Conservation (phyloP, 2,329 filamentous ascomycete species). For the Neurospora crassa region DNA sequence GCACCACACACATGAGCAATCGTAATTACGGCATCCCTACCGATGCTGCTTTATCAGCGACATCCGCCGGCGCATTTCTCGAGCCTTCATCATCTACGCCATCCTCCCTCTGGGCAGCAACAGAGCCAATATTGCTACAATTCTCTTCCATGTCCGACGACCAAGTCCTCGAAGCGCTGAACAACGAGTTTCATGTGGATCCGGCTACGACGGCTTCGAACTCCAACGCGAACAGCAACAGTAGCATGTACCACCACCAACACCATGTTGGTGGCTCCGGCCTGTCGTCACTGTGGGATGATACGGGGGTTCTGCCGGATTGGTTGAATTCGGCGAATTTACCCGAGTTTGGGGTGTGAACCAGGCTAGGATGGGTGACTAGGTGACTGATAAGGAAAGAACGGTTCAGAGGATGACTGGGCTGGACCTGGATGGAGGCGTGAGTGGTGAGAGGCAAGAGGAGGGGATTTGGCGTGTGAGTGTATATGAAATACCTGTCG, state of each 20-base stretch:
- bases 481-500: background rate
- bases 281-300: conserved; percentile 37
- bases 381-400: background rate
- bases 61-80: conserved; percentile 3
- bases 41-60: background rate
- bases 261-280: background rate
- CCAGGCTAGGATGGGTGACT: too few species aligned
- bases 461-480: background rate
- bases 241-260: conserved; percentile 33
- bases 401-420: background rate
- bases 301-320: conserved; percentile 44
- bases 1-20: background rate
- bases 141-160: conserved; percentile 63
- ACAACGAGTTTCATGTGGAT: conserved; percentile 46
- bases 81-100: conserved; percentile 11
- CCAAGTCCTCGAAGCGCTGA: conserved; percentile 56
- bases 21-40: background rate
- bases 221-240: conserved; percentile 23
- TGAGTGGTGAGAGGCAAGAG: background rate
- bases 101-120: conserved; percentile 26
- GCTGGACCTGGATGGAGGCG: background rate
- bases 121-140: conserved; percentile 38
- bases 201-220: conserved; percentile 19
- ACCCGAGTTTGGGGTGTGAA: conserved; percentile 30
- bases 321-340: conserved; percentile 42